Evolutionary conservation across 2,329 filamentous ascomycete species (phyloP), one percentile per base, ranked within the genome.

Genomic region (Cladosporium sp.): DNA sequence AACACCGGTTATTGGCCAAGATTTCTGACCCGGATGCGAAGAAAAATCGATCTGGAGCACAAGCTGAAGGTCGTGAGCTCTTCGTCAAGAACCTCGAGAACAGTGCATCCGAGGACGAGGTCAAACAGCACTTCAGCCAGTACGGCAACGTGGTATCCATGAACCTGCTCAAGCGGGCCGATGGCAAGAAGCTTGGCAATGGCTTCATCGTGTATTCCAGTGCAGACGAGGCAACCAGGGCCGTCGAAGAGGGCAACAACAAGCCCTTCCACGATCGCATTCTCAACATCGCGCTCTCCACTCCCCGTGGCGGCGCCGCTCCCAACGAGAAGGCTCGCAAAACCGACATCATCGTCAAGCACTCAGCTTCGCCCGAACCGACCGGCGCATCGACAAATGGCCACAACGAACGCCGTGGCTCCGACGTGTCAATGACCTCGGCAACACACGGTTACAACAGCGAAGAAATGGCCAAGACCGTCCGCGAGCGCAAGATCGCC

Each of bases 31-130:
- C 93, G 0, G 71, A 73, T 7, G 79, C 79, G 25, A 92, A 88
- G 67, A 89, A 95, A 67, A 76, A 80, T 36, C 86, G 93, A 18
- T 80, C 85, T 52, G 90, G 90, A 18, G 83, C 91, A 8, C 78
- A 86, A 42, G 83, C 86, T n/a, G 92, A 97, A 66, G 88, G 88
- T 3, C 83, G 93, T 29, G 92, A 97, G 68, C 70, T 97, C 8
- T 87, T 90, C 60, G 75, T 96, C 46, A 83, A 89, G 46, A 95
- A 97, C 68, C 76, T 97, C 51, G 80, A 85, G 49, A 95, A 92
- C 69, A 82, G 87, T 63, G 82, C 83, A 4, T 50, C 56, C 2
- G 90, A 74, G 3, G 70, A 78, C 2, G 86, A 95, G 32, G 61
- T 97, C 30, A 76, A 78, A 52, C 78, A 82, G 7, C 68, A 86